Evolutionary conservation across 371 early-diverging fungal genomes (phyloP).

Genomic region (Rhizopus arrhizus): DNA sequence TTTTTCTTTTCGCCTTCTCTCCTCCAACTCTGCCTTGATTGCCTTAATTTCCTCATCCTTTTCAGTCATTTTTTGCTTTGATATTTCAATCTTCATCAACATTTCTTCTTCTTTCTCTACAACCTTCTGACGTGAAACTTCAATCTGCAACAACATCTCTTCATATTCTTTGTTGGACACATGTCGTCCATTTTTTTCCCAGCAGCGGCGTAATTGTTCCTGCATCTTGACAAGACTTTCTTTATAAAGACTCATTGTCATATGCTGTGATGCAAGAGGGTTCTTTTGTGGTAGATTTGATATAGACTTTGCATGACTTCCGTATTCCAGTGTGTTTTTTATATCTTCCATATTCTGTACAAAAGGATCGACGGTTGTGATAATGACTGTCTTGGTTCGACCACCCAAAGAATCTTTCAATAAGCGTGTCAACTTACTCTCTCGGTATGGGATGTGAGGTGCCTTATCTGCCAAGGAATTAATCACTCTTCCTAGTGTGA

Average conservation of each 20-base stretch:
- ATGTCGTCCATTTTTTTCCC: slow-evolving; percentile 78
- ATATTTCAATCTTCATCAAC: not conserved
- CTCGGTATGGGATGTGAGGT: slow-evolving; percentile 88
- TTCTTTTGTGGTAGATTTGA: slow-evolving; percentile 91
- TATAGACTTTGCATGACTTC: slow-evolving; percentile 92
- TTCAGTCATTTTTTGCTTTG: not conserved
- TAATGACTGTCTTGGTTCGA: slow-evolving; percentile 91
- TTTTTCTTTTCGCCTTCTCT: not conserved
- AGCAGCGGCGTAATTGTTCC: slow-evolving; percentile 45
- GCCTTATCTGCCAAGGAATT: slow-evolving; percentile 82
- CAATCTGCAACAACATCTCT: slow-evolving; percentile 36
- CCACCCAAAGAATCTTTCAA: slow-evolving; percentile 97
- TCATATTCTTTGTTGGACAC: slow-evolving; percentile 66
- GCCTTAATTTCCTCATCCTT: not conserved
- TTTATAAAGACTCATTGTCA: slow-evolving; percentile 81
- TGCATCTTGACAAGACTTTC: slow-evolving; percentile 74
- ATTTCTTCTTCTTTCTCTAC: not conserved
- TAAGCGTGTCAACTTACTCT: slow-evolving; percentile 93
- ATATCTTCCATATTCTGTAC: slow-evolving; percentile 84
- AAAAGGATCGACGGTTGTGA: slow-evolving; percentile 91
- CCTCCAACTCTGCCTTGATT: not conserved
- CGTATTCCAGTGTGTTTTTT: slow-evolving; percentile 93
- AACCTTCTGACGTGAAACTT: slow-evolving; percentile 56
- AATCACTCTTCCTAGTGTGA: slow-evolving; percentile 94
- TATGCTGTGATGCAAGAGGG: slow-evolving; percentile 78